Base-by-base conservation (phyloP, 148 eudicot genomes). In the Mesembryanthemum crystallinum region DNA sequence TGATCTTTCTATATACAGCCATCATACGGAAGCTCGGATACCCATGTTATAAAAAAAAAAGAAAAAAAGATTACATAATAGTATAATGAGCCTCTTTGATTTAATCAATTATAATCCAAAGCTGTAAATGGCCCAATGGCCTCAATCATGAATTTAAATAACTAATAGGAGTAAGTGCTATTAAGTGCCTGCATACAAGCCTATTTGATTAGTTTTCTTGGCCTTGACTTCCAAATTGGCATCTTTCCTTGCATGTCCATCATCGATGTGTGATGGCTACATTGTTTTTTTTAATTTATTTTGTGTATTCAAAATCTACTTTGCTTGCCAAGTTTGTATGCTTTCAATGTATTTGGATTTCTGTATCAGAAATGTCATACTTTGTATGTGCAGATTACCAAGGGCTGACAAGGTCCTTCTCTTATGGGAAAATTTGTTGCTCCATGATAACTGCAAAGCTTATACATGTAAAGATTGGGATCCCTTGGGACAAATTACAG, bases 391-490 rank as follows among this genome's bases (percentile, higher is more conserved):
- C 88, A 94, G 98, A 94, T 84, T 94, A 94, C 77, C 94, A 88
- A 85, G 98, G 98, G 59, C 87, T 94, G 74, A 87, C 97, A 27
- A 86, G 78, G 82, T 94, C 96, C 64, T 94, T 94, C 79, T 83
- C 86, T 76, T 89, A 94, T 83, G 98, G 98, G 69, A 92, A 83
- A 82, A 78, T 94, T 62, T 92, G 88, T 71, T 94, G 98, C 85
- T 90, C 98, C 77, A 72, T 80, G 73, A 87, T 92, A 78, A 94
- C 98, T 0, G 98, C 98, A 82, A 90, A 75, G 87, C 96, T 94
- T 72, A 84, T 92, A 68, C 88, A 94, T 84, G 32, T 87, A 76
- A 94, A 92, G 82, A 83, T 92, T 65, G 97, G 98, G 65, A 87
- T 92, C 76, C 79, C 97, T 35, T 92, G 91, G 97, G 94, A 90